Evolutionary conservation across 805 yeast species (phyloP).

Genomic region (Vanderwaltozyma polyspora): DNA sequence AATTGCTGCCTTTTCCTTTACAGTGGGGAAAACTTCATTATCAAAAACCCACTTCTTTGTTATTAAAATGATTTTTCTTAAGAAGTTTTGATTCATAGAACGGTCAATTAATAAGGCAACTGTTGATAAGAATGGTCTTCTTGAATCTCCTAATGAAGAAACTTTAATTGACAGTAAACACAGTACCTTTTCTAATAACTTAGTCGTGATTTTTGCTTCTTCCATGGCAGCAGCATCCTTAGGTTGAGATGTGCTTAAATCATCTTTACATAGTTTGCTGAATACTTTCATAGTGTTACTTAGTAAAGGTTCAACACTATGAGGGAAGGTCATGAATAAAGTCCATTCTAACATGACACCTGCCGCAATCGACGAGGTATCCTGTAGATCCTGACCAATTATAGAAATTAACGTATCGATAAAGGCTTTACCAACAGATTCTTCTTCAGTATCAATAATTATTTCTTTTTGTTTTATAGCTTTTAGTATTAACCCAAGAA

Average conservation of each 20-base stretch:
- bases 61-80: slow-evolving; percentile 62
- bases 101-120: slow-evolving; percentile 86
- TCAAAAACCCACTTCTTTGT: slow-evolving; percentile 87
- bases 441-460: slow-evolving; percentile 41
- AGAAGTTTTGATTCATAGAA: slow-evolving; percentile 63
- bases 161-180: slow-evolving; percentile 73
- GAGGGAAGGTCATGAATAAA: slow-evolving; percentile 61
- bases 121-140: slow-evolving; percentile 75
- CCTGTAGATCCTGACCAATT: slow-evolving; percentile 65
- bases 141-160: slow-evolving; percentile 81
- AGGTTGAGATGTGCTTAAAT: slow-evolving; percentile 44
- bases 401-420: slow-evolving; percentile 50
- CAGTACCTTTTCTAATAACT: slow-evolving; percentile 61
- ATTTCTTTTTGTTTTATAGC: slow-evolving; percentile 45
- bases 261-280: slow-evolving; percentile 82
- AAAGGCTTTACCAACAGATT: slow-evolving; percentile 54
- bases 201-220: slow-evolving; percentile 73
- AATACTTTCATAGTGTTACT: slow-evolving; percentile 77
- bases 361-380: slow-evolving; percentile 71
- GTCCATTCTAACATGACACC: slow-evolving; percentile 80
- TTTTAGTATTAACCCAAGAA: slow-evolving; percentile 53
- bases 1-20: slow-evolving; percentile 91
- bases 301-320: slow-evolving; percentile 60
- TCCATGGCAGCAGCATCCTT: slow-evolving; percentile 36
- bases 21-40: slow-evolving; percentile 81